Percentiles rank a stretch among this genome's conserved stretches.
Conservation (phyloP, 1,139 yeast genomes). For the Kluyveromyces marxianus region DNA sequence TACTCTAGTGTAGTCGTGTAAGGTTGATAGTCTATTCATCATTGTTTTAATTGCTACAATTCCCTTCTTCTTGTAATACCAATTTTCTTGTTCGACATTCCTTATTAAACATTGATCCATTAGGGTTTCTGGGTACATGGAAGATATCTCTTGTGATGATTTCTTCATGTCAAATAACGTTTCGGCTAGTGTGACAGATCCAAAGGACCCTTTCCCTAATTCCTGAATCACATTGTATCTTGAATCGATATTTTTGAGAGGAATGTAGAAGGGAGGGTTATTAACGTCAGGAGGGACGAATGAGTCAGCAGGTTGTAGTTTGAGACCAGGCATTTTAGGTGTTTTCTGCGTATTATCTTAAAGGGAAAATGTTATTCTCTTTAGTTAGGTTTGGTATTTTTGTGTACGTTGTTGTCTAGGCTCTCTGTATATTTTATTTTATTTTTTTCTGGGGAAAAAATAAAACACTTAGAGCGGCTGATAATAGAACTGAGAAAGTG, state of each 20-base stretch:
- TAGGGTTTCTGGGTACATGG: conserved; percentile 36
- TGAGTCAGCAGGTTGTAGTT: neutral
- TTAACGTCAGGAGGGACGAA: conserved; percentile 31
- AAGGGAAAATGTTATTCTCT: neutral
- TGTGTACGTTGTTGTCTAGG: too few species aligned
- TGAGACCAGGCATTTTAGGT: neutral
- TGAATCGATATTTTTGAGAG: conserved; percentile 37
- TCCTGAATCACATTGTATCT: conserved; percentile 46
- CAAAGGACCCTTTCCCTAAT: conserved; percentile 76
- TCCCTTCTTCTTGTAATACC: conserved; percentile 31
- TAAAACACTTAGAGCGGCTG: too few species aligned
- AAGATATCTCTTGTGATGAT: conserved; percentile 6
- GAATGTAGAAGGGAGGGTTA: conserved; percentile 35
- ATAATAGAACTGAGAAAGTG: too few species aligned
- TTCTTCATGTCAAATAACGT: conserved; percentile 10
- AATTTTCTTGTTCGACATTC: conserved; percentile 25
- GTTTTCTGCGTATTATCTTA: neutral
- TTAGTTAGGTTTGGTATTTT: too few species aligned
- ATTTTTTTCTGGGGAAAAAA: too few species aligned
- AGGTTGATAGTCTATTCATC: conserved; percentile 43
- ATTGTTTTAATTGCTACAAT: conserved; percentile 82
- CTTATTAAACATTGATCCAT: conserved; percentile 34
- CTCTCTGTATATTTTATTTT: too few species aligned
- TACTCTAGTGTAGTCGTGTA: conserved; percentile 53
- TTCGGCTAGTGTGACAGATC: conserved; percentile 60